phyloP scores from a whole-genome alignment of 1,284 basidiomycete genomes.

The Hortiboletus rubellus region DNA sequence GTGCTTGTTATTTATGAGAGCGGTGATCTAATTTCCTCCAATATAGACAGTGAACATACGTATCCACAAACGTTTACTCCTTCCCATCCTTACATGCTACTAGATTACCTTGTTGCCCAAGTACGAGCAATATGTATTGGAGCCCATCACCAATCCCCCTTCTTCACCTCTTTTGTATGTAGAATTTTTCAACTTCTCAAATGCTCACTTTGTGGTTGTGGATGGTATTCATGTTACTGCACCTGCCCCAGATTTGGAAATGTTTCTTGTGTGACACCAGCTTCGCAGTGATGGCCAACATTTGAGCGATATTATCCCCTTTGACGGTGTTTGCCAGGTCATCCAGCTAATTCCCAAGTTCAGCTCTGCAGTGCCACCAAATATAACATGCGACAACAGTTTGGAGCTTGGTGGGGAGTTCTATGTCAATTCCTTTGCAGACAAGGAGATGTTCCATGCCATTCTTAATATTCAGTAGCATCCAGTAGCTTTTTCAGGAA shows the following conservation, averaged over 20 bases:
- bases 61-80: not conserved
- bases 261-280: not conserved
- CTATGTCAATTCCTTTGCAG: constrained; percentile 13
- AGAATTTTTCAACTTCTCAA: not conserved
- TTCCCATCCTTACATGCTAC: not conserved
- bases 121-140: not conserved
- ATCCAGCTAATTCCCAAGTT: constrained; percentile 7
- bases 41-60: not conserved
- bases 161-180: not conserved
- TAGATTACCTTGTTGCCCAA: not conserved
- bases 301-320: not conserved
- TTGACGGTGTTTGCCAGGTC: not conserved
- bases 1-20: not conserved
- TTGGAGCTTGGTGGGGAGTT: constrained; percentile 3
- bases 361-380: not conserved
- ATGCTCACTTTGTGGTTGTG: not conserved
- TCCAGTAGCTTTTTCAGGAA: not conserved
- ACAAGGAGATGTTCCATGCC: constrained; percentile 14
- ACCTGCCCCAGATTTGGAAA: not conserved
- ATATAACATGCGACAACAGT: constrained; percentile 7
- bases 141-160: not conserved
- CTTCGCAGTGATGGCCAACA: not conserved
- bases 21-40: not conserved
- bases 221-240: not conserved
- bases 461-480: constrained; percentile 1